A percentile compares a stretch with the other conserved stretches of the same genome.
Evolutionary conservation across 2,329 filamentous ascomycete species (phyloP).

Genomic region (Aureobasidium sp.): DNA sequence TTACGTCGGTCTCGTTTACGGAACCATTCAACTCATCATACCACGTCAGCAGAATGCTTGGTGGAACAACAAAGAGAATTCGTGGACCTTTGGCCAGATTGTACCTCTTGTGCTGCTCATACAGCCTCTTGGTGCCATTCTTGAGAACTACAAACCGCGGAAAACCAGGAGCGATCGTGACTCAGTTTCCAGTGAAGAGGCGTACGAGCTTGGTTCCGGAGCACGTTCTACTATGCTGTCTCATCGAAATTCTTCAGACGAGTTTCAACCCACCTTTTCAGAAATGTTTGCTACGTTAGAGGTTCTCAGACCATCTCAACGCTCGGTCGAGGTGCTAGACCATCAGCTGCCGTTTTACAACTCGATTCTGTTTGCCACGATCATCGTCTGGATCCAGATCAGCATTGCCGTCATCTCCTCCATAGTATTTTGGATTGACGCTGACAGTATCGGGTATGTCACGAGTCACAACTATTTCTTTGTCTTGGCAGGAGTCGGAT

Average conservation of each 20-base stretch:
- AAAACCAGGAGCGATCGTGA: not conserved
- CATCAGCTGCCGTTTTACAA: not conserved
- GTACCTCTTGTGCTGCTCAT: constrained; percentile 23
- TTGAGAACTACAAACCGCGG: not conserved
- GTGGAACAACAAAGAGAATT: constrained; percentile 15
- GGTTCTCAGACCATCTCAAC: not conserved
- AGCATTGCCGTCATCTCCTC: not conserved
- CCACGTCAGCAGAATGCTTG: constrained; percentile 19
- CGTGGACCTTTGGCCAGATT: constrained; percentile 23
- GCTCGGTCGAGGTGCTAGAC: not conserved
- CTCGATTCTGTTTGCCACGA: not conserved
- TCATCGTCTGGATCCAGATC: not conserved
- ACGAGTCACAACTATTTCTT: constrained; percentile 1
- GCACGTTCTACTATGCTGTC: not conserved
- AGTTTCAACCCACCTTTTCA: not conserved
- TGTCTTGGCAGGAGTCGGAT: not conserved
- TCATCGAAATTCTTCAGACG: not conserved
- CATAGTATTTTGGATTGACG: not conserved
- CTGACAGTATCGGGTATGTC: not conserved
- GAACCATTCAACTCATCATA: constrained; percentile 22
- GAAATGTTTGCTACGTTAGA: not conserved
- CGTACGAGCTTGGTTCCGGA: not conserved
- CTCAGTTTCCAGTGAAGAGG: not conserved
- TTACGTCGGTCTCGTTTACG: constrained; percentile 21
- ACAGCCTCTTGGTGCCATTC: constrained; percentile 21